Base-by-base conservation (phyloP, 2,329 filamentous ascomycete genomes). In the Exophiala sp. region DNA sequence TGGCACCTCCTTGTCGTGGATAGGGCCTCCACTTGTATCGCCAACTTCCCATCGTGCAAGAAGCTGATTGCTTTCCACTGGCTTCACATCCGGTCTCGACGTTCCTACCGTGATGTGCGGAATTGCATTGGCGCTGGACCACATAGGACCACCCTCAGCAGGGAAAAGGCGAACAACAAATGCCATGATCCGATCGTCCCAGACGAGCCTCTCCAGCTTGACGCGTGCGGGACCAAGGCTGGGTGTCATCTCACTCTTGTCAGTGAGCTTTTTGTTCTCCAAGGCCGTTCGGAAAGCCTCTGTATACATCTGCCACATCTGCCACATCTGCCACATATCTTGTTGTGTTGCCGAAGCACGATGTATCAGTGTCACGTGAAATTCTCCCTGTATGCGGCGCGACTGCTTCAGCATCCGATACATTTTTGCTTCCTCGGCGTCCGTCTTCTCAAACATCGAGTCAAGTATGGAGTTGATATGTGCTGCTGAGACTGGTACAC, bases 351-450 rank as follows among this genome's bases (percentile, higher is more conserved):
- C 75, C 2, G 75, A 76, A 9, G 86, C 84, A 43, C 86, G 85
- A 71, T 99, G 94, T 69, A 96, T 90, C 36, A 99, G 80, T 0
- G 94, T 99, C 54, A 99, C 89, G 68, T 99, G 94, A 69, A 97
- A 99, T 38, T 85, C 79, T n/a, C 79, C 68, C 70, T 97, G 92
- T 5, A 97, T 73, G 50, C 94, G 88, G 16, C 86, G 80, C 2
- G 78, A 80, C 62, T 87, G 79, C 69, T 87, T 82, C 33, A 99
- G 80, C 53, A 89, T 82, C 63, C 80, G 82, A 75, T 88, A 99
- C 66, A 96, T 85, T 18, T 75, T 77, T n/a, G 82, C 75, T 32
- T 75, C 76, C 12, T 81, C 73, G 3, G 83, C 71, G 0, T 81
- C 64, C 5, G 77, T 72, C 5, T 75, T 72, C 18, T 75, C 73